These are phyloP conservation scores for Metschnikowia proteae DNA, from an alignment of 805 yeast genomes.

Conservation along the genomic window DNA sequence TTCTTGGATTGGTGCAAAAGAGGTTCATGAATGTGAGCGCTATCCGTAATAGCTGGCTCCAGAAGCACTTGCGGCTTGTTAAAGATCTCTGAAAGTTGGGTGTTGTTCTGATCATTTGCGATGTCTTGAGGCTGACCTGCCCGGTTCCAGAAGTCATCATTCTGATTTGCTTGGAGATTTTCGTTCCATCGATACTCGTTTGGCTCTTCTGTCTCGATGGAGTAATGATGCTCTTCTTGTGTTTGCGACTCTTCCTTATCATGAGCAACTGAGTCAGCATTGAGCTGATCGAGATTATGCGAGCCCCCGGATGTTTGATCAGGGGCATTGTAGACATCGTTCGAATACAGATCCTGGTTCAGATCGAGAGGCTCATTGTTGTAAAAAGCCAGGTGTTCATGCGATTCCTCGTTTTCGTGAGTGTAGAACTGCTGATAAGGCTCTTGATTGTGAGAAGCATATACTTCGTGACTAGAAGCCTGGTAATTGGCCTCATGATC, in stretches of 20 bases:
- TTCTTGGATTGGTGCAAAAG: neutral
- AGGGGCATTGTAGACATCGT: neutral
- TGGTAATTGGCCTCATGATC: neutral
- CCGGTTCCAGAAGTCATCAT: slow-evolving; percentile 1
- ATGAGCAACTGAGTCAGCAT: neutral
- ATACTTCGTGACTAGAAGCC: neutral
- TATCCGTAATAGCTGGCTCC: neutral
- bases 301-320: neutral
- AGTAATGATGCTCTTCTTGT: neutral
- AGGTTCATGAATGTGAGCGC: neutral
- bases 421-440: neutral
- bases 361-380: neutral
- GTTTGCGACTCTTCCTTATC: neutral
- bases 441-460: neutral
- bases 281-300: neutral
- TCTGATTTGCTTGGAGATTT: neutral
- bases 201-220: neutral
- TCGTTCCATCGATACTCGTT: neutral
- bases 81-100: neutral
- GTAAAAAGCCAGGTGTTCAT: neutral
- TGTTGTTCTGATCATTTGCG: neutral
- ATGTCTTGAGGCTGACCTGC: neutral
- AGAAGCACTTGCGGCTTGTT: neutral
- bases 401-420: neutral
- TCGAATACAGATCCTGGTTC: neutral